These are phyloP conservation scores for Ophiosphaerella narmari DNA, from an alignment of 2,329 filamentous ascomycete species.

Conservation along the genomic window DNA sequence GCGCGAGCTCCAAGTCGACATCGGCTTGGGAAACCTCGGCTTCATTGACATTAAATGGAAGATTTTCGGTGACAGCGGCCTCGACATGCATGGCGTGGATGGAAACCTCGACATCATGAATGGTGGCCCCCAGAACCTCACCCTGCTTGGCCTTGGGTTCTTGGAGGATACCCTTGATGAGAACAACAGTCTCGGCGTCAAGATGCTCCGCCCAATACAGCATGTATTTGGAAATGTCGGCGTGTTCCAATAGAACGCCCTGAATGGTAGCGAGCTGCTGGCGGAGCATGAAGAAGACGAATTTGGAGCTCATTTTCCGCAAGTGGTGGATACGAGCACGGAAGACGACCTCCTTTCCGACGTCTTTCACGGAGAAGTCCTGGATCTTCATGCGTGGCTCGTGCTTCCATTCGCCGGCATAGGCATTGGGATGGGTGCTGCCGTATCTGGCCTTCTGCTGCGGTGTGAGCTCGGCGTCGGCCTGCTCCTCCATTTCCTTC, in stretches of 20 bases:
- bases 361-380: conserved; percentile 56
- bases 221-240: conserved; percentile 72
- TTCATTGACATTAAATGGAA: conserved; percentile 73
- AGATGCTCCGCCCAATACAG: conserved; percentile 87
- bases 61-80: conserved; percentile 62
- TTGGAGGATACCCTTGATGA: conserved; percentile 75
- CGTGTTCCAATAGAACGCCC: conserved; percentile 72
- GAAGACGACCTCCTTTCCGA: conserved; percentile 67
- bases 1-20: conserved; percentile 55
- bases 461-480: conserved; percentile 59
- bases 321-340: conserved; percentile 77
- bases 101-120: conserved; percentile 76
- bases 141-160: conserved; percentile 68
- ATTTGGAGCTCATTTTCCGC: conserved; percentile 77
- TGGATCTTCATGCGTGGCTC: conserved; percentile 56
- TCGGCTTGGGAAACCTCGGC: conserved; percentile 66
- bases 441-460: conserved; percentile 66
- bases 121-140: conserved; percentile 73
- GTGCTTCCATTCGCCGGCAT: conserved; percentile 56
- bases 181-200: conserved; percentile 75
- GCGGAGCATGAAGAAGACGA: conserved; percentile 85
- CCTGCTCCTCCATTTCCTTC: conserved; percentile 54
- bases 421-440: conserved; percentile 62
- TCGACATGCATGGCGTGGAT: conserved; percentile 69
- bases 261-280: conserved; percentile 85